Conservation (phyloP, 257 asterid species). For the Cordia subcordata region DNA sequence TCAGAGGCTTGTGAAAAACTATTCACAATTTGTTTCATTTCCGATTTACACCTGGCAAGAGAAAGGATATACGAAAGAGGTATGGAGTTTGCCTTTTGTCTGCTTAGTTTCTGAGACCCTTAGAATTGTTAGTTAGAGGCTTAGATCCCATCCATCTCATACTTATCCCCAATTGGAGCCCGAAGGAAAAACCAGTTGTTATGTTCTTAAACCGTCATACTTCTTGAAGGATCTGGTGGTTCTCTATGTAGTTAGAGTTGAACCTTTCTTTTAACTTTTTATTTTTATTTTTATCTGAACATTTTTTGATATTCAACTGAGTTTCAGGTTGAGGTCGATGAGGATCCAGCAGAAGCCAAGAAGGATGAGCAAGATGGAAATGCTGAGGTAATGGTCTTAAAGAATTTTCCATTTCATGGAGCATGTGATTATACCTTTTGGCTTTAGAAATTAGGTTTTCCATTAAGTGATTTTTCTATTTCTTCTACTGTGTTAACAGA, state of each 20-base stretch:
- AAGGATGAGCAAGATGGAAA: slow-evolving; percentile 59
- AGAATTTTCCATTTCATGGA: not conserved
- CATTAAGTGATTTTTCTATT: slow-evolving; percentile 6
- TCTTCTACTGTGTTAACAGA: slow-evolving; percentile 39
- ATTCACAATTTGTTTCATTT: slow-evolving; percentile 92
- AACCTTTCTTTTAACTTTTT: too few species aligned
- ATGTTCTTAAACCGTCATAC: too few species aligned
- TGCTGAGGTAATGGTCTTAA: slow-evolving; percentile 50
- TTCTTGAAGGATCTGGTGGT: too few species aligned
- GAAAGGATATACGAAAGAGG: slow-evolving; percentile 96
- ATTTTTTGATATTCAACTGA: slow-evolving; percentile 8
- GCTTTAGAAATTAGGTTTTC: not conserved
- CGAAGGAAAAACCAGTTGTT: too few species aligned
- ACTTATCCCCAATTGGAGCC: too few species aligned
- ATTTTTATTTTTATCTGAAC: too few species aligned
- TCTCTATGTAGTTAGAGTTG: too few species aligned
- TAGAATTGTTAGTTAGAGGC: not conserved
- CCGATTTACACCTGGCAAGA: slow-evolving; percentile 99
- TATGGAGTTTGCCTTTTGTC: slow-evolving; percentile 13
- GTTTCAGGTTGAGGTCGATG: slow-evolving; percentile 86
- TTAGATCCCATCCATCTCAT: too few species aligned
- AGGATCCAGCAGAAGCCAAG: slow-evolving; percentile 70
- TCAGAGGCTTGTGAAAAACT: slow-evolving; percentile 84
- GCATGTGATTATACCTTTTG: too few species aligned
- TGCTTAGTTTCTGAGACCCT: not conserved